A percentile compares a stretch with the other conserved stretches of the same genome.
phyloP scores from a whole-genome alignment of 1,284 basidiomycete species.

The Trametes sp. region DNA sequence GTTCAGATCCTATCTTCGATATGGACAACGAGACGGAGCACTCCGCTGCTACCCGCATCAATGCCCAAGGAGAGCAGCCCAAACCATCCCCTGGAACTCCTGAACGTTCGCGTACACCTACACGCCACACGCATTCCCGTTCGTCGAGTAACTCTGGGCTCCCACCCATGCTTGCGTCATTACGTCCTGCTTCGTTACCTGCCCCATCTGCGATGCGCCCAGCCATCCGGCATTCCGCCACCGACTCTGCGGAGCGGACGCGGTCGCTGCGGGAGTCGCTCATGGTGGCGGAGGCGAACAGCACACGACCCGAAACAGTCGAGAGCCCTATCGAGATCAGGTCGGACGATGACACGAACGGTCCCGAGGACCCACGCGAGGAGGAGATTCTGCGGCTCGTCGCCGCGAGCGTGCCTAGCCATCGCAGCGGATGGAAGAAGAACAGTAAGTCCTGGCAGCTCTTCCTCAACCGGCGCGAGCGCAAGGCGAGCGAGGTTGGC shows the following conservation, averaged over 20 bases:
- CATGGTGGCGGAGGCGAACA: constrained; percentile 18
- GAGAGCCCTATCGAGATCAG: constrained; percentile 23
- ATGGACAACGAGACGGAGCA: constrained; percentile 57
- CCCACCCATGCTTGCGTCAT: constrained; percentile 62
- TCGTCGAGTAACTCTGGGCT: constrained; percentile 48
- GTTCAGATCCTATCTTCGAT: constrained; percentile 71
- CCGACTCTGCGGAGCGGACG: constrained; percentile 31
- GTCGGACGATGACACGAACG: constrained; percentile 12
- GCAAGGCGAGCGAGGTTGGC: constrained; percentile 42
- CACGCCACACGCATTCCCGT: constrained; percentile 37
- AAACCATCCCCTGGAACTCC: constrained; percentile 27
- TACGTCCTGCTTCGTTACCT: constrained; percentile 74
- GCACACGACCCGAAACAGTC: constrained; percentile 12
- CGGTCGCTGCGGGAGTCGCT: constrained; percentile 34
- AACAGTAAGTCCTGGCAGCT: constrained; percentile 69
- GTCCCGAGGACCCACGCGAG: constrained; percentile 53
- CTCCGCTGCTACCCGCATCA: constrained; percentile 17
- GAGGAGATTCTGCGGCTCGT: constrained; percentile 65
- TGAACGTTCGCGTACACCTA: constrained; percentile 30
- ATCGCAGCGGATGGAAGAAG: constrained; percentile 72
- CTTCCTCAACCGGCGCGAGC: constrained; percentile 57
- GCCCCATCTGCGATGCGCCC: constrained; percentile 52
- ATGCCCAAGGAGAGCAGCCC: constrained; percentile 26
- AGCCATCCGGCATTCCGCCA: constrained; percentile 19
- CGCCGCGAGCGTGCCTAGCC: constrained; percentile 73